Evolutionary conservation across 2,329 filamentous ascomycete species (phyloP), one percentile per base, ranked within the genome.

Genomic region (Diaporthe longicolla): DNA sequence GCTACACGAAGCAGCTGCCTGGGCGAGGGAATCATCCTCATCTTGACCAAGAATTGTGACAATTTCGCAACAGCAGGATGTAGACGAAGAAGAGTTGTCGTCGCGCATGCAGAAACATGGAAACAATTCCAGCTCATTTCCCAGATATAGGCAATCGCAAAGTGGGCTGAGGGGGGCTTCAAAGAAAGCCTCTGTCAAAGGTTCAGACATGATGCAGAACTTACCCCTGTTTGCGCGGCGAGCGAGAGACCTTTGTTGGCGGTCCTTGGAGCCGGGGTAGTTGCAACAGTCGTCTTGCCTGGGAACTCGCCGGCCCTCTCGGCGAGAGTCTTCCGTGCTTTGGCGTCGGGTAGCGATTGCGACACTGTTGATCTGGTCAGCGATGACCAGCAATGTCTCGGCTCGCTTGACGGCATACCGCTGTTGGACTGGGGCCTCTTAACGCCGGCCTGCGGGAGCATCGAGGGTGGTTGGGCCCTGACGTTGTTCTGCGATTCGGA

Each of bases 401-500:
- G n/a, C 43, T 43, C 32, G 35, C 24, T 37, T 15, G 58, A 75
- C 69, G 61, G 75, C 81, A 65, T 78, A 83, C 81, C 72, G 40
- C 77, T 75, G 19, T 80, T 81, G 35, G 77, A 50, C 59, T 79
- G 77, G 2, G 78, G 77, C 55, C 90, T 88, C 83, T 92, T 92
- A 75, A 88, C 72, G 17, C 82, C 83, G 0, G 80, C 78, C 75
- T 85, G 77, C 45, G 85, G 82, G 70, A 83, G 83, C 50, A 84
- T 84, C 0, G 85, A 80, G 1, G 82, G 80, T 66, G 82, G 80
- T 66, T 87, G 87, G 15, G 83, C 80, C 68, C 90, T 87, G 57
- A 86, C 81, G 79, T 93, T 92, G 82, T 84, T 85, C 78, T 92
- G 89, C n/a, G 90, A 91, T 10, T 91, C 88, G 78, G 84, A 87